Percentiles rank a stretch among this genome's conserved stretches.
Evolutionary conservation across 345 rosid genomes (phyloP).

Genomic region (Pelargonium nanum): DNA sequence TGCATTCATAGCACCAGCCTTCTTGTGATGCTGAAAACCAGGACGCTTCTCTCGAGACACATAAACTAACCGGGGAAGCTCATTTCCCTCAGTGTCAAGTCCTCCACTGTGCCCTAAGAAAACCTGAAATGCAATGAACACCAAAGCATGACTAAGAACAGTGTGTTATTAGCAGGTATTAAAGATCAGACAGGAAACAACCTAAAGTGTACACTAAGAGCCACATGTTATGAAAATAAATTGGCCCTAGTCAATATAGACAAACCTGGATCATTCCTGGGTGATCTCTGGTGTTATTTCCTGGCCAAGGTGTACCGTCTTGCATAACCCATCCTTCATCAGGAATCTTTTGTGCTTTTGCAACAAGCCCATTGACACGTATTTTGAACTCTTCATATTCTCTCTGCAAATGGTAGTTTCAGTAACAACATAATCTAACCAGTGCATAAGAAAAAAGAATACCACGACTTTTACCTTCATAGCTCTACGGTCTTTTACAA

Average conservation of each 20-base stretch:
- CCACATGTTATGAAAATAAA: too few species aligned
- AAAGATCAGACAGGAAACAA: neutral
- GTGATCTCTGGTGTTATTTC: conserved; percentile 15
- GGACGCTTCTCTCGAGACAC: too few species aligned
- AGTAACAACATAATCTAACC: neutral
- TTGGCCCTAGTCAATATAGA: too few species aligned
- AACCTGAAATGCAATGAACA: conserved; percentile 2
- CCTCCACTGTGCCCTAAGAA: conserved; percentile 14
- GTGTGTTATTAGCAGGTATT: neutral
- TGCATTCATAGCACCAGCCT: conserved; percentile 17
- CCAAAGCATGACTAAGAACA: neutral
- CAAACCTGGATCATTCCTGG: conserved; percentile 21
- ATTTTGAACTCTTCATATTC: conserved; percentile 21
- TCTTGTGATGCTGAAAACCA: conserved; percentile 15
- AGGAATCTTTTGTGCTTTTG: conserved; percentile 13
- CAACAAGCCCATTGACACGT: conserved; percentile 13
- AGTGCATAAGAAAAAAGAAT: neutral
- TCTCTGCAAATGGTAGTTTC: conserved; percentile 5
- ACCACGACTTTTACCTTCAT: conserved; percentile 13
- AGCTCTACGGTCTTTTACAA: conserved; percentile 16
- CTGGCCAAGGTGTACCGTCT: conserved; percentile 21
- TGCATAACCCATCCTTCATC: conserved; percentile 18
- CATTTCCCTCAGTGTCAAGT: conserved; percentile 9
- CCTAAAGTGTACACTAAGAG: too few species aligned
- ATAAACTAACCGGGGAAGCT: conserved; percentile 16